These are phyloP conservation scores for Nemania bipapillata DNA, from an alignment of 2,329 filamentous ascomycete genomes.

Conservation along the genomic window DNA sequence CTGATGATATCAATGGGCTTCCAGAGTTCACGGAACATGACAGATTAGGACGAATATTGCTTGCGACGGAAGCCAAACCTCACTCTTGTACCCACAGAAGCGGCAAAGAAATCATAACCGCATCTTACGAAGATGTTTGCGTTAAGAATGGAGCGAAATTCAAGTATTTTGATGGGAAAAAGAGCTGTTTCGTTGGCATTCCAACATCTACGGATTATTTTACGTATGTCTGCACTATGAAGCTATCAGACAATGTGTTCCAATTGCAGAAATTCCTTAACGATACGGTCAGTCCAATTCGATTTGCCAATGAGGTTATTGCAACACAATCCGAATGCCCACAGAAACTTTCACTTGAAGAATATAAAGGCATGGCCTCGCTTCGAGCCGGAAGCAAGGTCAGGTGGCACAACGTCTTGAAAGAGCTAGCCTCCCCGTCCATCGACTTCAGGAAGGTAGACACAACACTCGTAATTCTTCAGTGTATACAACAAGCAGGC, in stretches of 20 bases:
- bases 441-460: slow-evolving; percentile 30
- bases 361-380: slow-evolving; percentile 12
- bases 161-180: background rate
- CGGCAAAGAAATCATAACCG: background rate
- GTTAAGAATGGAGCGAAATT: slow-evolving; percentile 53
- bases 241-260: slow-evolving; percentile 47
- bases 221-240: slow-evolving; percentile 55
- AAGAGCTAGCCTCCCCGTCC: slow-evolving; percentile 27
- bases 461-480: slow-evolving; percentile 24
- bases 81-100: slow-evolving; percentile 35
- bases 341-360: slow-evolving; percentile 15
- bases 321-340: slow-evolving; percentile 20
- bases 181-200: slow-evolving; percentile 26
- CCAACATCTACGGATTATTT: slow-evolving; percentile 39
- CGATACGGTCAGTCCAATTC: background rate
- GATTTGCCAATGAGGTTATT: background rate
- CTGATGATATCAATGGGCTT: background rate
- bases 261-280: background rate
- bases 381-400: slow-evolving; percentile 20
- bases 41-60: slow-evolving; percentile 10
- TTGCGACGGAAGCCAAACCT: slow-evolving; percentile 36
- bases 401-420: slow-evolving; percentile 17
- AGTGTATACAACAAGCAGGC: slow-evolving; percentile 30
- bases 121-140: slow-evolving; percentile 53
- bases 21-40: background rate